Base-by-base conservation (phyloP, 1,139 yeast species). In the Hemisphaericaspora xylanilytica region DNA sequence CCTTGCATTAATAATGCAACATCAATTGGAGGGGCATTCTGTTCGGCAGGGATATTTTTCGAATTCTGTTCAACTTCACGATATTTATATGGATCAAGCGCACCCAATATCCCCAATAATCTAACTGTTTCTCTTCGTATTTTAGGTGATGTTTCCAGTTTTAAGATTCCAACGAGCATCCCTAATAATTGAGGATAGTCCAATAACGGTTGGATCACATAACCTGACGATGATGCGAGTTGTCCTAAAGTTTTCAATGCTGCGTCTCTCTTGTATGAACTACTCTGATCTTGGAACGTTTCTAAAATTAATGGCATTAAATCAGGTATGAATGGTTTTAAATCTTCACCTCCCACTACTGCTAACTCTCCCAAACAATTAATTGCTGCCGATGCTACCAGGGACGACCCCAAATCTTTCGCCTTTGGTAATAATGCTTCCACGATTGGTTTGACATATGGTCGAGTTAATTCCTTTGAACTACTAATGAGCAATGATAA, bases 81-180 rank as follows among this genome's bases (percentile, higher is more conserved):
- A 52, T 89, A 94, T 54, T 87, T 89, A 58, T 90, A 92, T 1
- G 99, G 99, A 61, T 94, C 98, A 37, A 94, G 69, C 0, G 98
- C 98, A 43, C 99, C 99, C 32, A 94, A 67, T 28, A 90, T 89
- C 54, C 99, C 99, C 46, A 92, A 67, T 16, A 92, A 65, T 48
- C 92, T 73, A 0, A 92, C 96, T 0, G 96, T 85, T 58, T 90
- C 97, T 42, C 96, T 70, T 51, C 94, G 77, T 5, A 87, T 81
- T 3, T 76, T 66, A 2, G 82, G 75, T 0, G 94, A 80, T 11
- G 83, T 78, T 51, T 89, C 97, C 47, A 89, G 80, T 48, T 85
- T 85, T 43, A 92, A 67, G 31, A 92, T 88, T 34, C 81, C 82
- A 3, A 90, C 88, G 28, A 92, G 67, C 62, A 87, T 79, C 7